Evolutionary conservation across 805 yeast species (phyloP), one percentile per base, ranked within the genome.

Genomic region (Wickerhamiella azyma): DNA sequence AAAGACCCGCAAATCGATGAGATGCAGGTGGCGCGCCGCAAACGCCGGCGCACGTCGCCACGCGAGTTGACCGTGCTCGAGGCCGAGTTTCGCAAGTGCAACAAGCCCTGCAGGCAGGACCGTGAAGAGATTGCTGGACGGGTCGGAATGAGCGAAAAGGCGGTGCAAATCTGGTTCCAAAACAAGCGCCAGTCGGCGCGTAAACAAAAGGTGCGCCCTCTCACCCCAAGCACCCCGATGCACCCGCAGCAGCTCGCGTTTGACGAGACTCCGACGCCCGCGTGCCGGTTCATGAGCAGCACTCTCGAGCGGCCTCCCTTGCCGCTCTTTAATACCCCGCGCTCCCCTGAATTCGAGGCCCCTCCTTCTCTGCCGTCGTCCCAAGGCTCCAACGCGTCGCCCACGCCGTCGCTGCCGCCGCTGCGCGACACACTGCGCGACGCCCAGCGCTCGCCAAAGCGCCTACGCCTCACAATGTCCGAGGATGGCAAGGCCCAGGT

Each of bases 141-240:
- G 52, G 94, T 92, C 36, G 79, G 78, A 54, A 92, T 92, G 97
- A 77, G 89, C n/a, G 96, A 88, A 63, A 85, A 88, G 62, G 95
- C 96, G 1, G 94, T 92, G 30, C 98, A 92, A 66, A 85, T 89
- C 52, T 92, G 98, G 98, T 92, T 92, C 66, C 98, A 92, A 66
- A 92, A 92, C 65, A 83, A 79, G 63, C 76, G 98, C 63, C 96
- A 89, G 64, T 19, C 32, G 18, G 40, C 45, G 24, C 45, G 45
- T 19, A 42, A 42, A 19, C 40, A 35, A 32, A 37, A 37, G 17
- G 33, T n/a, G 18, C 39, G 40, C 16, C 40, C 40, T 17, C 21
- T 35, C 26, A 42, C 45, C 19, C 45, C 45, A 16, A 42, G 37
- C 36, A 36, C 45, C 16, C 44, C 44, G 21, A 14, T 41, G 32